Conservation (phyloP, 75 land plant species). For the Gnetum montanum region DNA sequence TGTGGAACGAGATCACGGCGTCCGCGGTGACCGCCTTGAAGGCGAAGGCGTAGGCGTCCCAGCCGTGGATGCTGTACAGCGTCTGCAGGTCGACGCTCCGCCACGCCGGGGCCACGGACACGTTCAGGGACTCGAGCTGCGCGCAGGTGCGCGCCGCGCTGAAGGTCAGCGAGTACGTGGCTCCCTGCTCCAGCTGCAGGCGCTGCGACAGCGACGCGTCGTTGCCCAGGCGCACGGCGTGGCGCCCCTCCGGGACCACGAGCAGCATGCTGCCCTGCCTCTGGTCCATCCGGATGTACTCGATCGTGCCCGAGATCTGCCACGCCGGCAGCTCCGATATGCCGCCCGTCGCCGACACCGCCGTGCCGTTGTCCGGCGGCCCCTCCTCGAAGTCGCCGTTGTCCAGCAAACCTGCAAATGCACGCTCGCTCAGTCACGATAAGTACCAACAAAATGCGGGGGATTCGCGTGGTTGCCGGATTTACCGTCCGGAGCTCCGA, state of each 20-base stretch:
- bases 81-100: slow-evolving; percentile 53
- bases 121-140: slow-evolving; percentile 56
- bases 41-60: slow-evolving; percentile 54
- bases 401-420: slow-evolving; percentile 23
- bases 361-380: slow-evolving; percentile 21
- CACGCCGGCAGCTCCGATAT: slow-evolving; percentile 30
- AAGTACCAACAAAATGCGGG: no score
- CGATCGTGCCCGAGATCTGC: slow-evolving; percentile 45
- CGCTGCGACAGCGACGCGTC: slow-evolving; percentile 59
- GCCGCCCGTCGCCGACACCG: neutral
- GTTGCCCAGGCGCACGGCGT: slow-evolving; percentile 55
- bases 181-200: slow-evolving; percentile 36
- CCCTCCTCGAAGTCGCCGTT: slow-evolving; percentile 56
- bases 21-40: slow-evolving; percentile 16
- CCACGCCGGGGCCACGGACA: slow-evolving; percentile 32
- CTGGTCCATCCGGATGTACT: slow-evolving; percentile 34
- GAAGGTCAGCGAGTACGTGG: slow-evolving; percentile 47
- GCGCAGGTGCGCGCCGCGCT: slow-evolving; percentile 72
- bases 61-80: slow-evolving; percentile 42
- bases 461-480: no score
- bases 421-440: no score
- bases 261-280: slow-evolving; percentile 57
- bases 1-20: slow-evolving; percentile 10
- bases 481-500: no score
- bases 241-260: slow-evolving; percentile 41